phyloP scores from a whole-genome alignment of 2,329 filamentous ascomycete species.

The Paraphaeosphaeria sporulosa region DNA sequence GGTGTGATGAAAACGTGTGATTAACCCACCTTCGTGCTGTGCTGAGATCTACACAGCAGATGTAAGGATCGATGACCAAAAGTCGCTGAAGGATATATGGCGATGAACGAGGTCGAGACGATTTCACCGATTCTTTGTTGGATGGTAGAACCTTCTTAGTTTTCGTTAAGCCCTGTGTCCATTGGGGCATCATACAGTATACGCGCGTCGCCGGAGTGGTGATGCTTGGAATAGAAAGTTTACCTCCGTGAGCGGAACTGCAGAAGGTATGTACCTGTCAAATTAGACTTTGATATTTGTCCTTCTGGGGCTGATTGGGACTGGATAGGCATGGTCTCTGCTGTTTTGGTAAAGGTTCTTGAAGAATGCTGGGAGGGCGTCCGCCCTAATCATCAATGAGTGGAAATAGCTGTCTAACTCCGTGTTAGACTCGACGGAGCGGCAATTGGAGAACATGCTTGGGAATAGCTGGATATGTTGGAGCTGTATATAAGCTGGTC shows the following conservation, averaged over 20 bases:
- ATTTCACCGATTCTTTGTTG: background rate
- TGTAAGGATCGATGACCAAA: background rate
- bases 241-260: background rate
- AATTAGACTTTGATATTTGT: background rate
- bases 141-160: background rate
- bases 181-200: background rate
- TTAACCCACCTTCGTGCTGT: background rate
- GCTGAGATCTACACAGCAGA: constrained; percentile 4
- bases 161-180: background rate
- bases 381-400: background rate
- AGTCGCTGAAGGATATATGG: background rate
- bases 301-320: background rate
- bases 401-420: background rate
- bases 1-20: constrained; percentile 8
- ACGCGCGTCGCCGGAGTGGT: background rate
- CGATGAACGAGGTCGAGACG: background rate
- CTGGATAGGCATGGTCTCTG: background rate
- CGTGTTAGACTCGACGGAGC: background rate
- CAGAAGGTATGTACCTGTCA: background rate
- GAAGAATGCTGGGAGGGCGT: background rate
- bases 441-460: background rate
- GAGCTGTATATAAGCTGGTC: background rate
- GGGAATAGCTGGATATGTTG: constrained; percentile 1
- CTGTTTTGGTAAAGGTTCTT: background rate
- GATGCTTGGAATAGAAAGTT: background rate